Evolutionary conservation across 495 filamentous ascomycete species (phyloP).

Genomic region (Xylaria flabelliformis): DNA sequence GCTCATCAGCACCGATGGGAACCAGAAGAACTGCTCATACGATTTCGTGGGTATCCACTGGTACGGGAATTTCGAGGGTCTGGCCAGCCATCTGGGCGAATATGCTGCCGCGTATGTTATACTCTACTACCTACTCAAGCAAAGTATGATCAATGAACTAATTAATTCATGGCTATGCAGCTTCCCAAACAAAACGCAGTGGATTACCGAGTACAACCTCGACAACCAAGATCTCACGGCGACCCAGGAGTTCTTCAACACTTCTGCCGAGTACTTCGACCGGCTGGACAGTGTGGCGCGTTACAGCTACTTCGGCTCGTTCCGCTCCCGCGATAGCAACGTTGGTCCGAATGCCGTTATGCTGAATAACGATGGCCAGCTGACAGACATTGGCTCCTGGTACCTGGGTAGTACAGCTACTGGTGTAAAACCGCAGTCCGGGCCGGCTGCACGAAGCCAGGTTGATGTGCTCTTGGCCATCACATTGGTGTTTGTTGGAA

Average conservation of each 20-base stretch:
- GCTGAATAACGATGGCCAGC: conserved; percentile 63
- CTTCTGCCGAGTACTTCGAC: conserved; percentile 67
- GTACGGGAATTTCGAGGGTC: conserved; percentile 77
- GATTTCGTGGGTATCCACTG: conserved; percentile 80
- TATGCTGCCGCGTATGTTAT: conserved; percentile 55
- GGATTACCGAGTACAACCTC: conserved; percentile 76
- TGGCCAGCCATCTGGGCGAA: conserved; percentile 72
- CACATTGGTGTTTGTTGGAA: conserved; percentile 16
- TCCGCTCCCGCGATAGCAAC: conserved; percentile 68
- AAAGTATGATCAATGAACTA: neutral
- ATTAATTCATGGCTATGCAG: conserved; percentile 29
- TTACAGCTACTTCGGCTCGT: conserved; percentile 78
- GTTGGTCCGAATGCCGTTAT: conserved; percentile 73
- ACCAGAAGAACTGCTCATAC: conserved; percentile 61
- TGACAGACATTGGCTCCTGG: conserved; percentile 79
- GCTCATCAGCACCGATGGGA: conserved; percentile 43
- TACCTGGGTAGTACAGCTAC: conserved; percentile 66
- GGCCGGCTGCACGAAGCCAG: neutral
- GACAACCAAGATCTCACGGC: conserved; percentile 55
- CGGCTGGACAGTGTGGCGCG: conserved; percentile 62
- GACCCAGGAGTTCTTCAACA: conserved; percentile 71
- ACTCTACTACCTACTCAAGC: conserved; percentile 9
- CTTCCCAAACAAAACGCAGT: conserved; percentile 67
- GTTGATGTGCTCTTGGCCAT: conserved; percentile 6
- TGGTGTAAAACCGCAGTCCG: conserved; percentile 47